These are phyloP conservation scores for Trichoderma brevicompactum DNA, from an alignment of 2,329 filamentous ascomycete genomes.

Conservation along the genomic window DNA sequence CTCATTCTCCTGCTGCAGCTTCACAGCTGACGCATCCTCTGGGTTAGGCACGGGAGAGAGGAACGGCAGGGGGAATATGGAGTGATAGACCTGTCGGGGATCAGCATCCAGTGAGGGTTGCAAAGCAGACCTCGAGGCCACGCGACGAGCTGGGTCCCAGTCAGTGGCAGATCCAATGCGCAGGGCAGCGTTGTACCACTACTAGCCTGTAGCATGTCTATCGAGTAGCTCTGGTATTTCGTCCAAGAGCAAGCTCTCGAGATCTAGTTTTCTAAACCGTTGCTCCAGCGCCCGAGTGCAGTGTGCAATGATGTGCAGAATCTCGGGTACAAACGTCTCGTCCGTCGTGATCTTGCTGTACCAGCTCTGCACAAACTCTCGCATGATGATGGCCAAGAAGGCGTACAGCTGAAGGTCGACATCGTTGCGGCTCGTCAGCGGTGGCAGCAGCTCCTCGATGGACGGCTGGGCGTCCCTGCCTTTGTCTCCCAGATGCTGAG, in stretches of 20 bases:
- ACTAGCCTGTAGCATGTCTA: conserved; percentile 74
- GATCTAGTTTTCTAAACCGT: conserved; percentile 77
- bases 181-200: conserved; percentile 15
- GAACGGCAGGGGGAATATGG: conserved; percentile 78
- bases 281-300: conserved; percentile 88
- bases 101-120: conserved; percentile 64
- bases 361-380: conserved; percentile 91
- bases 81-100: conserved; percentile 76
- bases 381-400: conserved; percentile 84
- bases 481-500: conserved; percentile 67
- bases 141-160: conserved; percentile 67
- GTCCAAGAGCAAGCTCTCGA: conserved; percentile 82
- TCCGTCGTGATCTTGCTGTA: conserved; percentile 92
- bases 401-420: conserved; percentile 93
- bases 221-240: conserved; percentile 84
- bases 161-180: conserved; percentile 31
- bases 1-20: conserved; percentile 76
- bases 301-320: conserved; percentile 89
- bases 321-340: conserved; percentile 82
- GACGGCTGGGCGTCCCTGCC: conserved; percentile 55
- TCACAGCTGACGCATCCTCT: conserved; percentile 53
- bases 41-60: conserved; percentile 74
- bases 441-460: conserved; percentile 82
- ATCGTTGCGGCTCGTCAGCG: conserved; percentile 91
- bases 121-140: conserved; percentile 62